Evolutionary conservation across 1,284 basidiomycete genomes (phyloP).

Genomic region (Pseudozyma thailandica): DNA sequence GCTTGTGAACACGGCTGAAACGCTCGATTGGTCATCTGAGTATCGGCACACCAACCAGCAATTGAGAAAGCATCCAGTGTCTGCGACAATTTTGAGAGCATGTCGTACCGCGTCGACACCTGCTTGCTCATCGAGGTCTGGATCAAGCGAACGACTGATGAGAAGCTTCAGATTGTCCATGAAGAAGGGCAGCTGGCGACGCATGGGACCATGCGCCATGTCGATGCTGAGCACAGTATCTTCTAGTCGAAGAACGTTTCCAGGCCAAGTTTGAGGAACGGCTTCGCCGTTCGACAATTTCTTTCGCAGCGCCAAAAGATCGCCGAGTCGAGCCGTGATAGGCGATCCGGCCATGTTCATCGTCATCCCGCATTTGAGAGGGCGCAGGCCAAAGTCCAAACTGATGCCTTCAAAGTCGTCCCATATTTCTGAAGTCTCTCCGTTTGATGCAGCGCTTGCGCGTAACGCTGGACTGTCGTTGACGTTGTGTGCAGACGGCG

Average conservation of each 20-base stretch:
- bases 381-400: constrained; percentile 58
- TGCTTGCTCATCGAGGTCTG: not conserved
- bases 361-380: constrained; percentile 20
- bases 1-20: constrained; percentile 15
- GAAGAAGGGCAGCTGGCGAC: constrained; percentile 20
- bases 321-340: constrained; percentile 17
- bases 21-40: not conserved
- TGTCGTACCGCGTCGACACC: constrained; percentile 2
- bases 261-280: constrained; percentile 19
- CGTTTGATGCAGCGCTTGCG: not conserved
- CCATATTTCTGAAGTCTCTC: constrained; percentile 21
- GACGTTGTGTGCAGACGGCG: not conserved
- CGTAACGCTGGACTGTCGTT: not conserved
- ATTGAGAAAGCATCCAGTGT: constrained; percentile 26
- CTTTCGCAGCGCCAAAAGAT: constrained; percentile 29
- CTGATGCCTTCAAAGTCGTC: constrained; percentile 51
- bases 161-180: constrained; percentile 24
- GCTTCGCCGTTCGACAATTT: constrained; percentile 20
- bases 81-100: constrained; percentile 13
- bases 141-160: constrained; percentile 18
- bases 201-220: constrained; percentile 29
- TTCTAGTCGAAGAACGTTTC: constrained; percentile 30
- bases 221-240: constrained; percentile 26
- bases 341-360: constrained; percentile 3
- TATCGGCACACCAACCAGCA: constrained; percentile 30